These are phyloP conservation scores for Stephanodiscus minutulus DNA, from an alignment of 108 stramenopile species.

Conservation along the genomic window DNA sequence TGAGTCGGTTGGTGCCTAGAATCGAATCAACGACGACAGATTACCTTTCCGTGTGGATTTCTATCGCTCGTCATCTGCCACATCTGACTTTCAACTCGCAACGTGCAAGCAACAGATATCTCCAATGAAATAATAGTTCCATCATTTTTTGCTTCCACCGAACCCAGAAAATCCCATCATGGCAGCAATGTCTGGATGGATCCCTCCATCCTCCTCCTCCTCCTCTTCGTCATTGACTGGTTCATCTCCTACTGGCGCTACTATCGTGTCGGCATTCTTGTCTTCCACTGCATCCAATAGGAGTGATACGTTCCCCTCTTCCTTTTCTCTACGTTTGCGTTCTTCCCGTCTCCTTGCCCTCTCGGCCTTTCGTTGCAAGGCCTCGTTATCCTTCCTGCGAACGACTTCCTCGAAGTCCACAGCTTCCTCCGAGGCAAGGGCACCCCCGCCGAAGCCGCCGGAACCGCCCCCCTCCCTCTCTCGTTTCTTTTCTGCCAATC, in stretches of 20 bases:
- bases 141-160: constrained; percentile 53
- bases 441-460: constrained; percentile 37
- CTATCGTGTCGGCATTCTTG: constrained; percentile 36
- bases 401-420: constrained; percentile 66
- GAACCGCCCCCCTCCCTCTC: constrained; percentile 20
- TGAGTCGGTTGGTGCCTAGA: background rate
- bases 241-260: constrained; percentile 67
- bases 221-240: constrained; percentile 53
- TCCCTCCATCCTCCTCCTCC: constrained; percentile 63
- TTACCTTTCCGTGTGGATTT: background rate
- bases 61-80: background rate
- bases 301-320: constrained; percentile 19
- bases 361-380: constrained; percentile 61
- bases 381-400: constrained; percentile 75
- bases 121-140: background rate
- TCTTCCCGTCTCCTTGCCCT: constrained; percentile 69
- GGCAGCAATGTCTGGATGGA: constrained; percentile 87
- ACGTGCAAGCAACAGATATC: background rate
- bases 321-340: constrained; percentile 56
- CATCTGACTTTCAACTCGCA: background rate
- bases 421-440: constrained; percentile 6
- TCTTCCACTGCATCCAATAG: constrained; percentile 3
- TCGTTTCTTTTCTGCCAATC: constrained; percentile 51
- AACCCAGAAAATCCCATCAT: constrained; percentile 97
- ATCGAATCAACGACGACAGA: too few species aligned